Evolutionary conservation across 2,329 filamentous ascomycete species (phyloP), one percentile per base, ranked within the genome.

Genomic region (Alternaria arbusti): DNA sequence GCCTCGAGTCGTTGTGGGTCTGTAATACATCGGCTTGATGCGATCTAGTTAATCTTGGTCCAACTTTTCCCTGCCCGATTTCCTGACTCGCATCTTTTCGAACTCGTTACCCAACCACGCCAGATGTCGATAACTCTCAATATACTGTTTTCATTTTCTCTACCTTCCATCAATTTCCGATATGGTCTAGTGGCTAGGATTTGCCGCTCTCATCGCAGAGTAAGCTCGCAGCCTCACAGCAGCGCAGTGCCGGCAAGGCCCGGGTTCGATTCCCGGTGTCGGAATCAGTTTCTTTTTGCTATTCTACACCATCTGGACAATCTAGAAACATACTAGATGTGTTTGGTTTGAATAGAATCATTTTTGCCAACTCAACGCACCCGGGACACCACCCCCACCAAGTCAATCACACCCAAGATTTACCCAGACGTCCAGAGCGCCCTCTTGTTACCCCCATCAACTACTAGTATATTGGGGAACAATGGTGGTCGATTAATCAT

Each of bases 181-280:
- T 66, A 66, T 64, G 66, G 65, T 67, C 66, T 72, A 74, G 74
- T 72, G 74, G 74, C 74, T 77, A 77, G 74, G 74, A 77, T 77
- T 75, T 75, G 72, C 68, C 74, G 74, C 74, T 77, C 74, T 77
- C 73, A 76, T 66, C 17, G 51, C 58, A 70, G 69, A 70, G 67
- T 67, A 36, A 66, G 47, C 46, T 64, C 65, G 61, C 71, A 70
- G 12, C 44, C 44, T 64, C 65, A 63, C 71, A 71, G 12, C 44
- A 47, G 28, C 15, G 36, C 36, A 63, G 73, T 69, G 73, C 74
- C 74, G 74, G 70, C 74, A 76, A 76, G 74, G 74, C 74, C 74
- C 72, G 74, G 73, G 74, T 76, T 74, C 74, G 68, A 75, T 76
- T 76, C 74, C 73, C 73, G 70, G 74, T 72, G 71, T 74, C 72